These are phyloP conservation scores for Yarrowia keelungensis DNA, from an alignment of 805 yeast species.

Conservation along the genomic window DNA sequence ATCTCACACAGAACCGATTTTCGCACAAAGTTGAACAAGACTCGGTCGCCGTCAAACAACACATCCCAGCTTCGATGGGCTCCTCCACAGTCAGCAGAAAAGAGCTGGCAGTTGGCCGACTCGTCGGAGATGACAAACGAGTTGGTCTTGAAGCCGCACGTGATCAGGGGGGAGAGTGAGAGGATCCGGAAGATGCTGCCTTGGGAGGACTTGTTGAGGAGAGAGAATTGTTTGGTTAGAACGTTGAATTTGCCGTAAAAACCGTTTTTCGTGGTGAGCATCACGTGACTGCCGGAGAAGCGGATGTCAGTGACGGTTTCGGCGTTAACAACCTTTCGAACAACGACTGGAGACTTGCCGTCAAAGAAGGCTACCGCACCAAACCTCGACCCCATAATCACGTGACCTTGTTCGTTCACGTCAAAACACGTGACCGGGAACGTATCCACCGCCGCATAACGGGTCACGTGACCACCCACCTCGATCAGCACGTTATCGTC, in stretches of 20 bases:
- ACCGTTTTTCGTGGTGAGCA: constrained; percentile 13
- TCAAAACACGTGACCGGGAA: constrained; percentile 37
- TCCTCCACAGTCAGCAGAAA: constrained; percentile 84
- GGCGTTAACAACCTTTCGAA: constrained; percentile 9
- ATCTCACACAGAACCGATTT: constrained; percentile 47
- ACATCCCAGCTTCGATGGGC: constrained; percentile 86
- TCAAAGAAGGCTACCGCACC: not conserved
- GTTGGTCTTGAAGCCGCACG: constrained; percentile 85
- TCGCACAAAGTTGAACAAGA: constrained; percentile 54
- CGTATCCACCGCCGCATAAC: not conserved
- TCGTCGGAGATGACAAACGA: constrained; percentile 84
- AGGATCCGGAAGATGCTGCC: constrained; percentile 4
- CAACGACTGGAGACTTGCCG: not conserved
- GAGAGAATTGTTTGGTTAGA: not conserved
- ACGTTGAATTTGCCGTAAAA: constrained; percentile 9
- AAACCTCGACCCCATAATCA: constrained; percentile 13
- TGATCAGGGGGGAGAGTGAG: constrained; percentile 46
- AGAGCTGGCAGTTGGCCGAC: constrained; percentile 71
- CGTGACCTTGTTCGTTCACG: not conserved
- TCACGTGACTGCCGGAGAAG: not conserved
- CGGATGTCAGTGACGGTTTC: constrained; percentile 8
- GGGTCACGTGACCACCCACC: not conserved
- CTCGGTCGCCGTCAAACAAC: constrained; percentile 41
- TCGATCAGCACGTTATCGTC: constrained; percentile 24
- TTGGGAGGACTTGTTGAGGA: constrained; percentile 9